Conservation (phyloP, 2,329 filamentous ascomycete genomes). For the Teratosphaeria nubilosa region DNA sequence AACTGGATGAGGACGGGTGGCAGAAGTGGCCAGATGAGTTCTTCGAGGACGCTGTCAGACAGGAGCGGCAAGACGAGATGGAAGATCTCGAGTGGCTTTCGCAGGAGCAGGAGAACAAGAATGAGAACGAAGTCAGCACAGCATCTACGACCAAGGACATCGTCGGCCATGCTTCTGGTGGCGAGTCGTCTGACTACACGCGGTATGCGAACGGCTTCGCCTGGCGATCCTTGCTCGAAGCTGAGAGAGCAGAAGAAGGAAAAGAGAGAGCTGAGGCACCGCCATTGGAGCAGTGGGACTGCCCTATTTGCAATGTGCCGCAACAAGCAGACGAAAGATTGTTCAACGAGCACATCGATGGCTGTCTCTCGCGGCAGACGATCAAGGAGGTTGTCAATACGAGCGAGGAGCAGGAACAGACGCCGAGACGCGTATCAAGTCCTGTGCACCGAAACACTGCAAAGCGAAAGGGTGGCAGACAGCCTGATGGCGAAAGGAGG, state of each 20-base stretch:
- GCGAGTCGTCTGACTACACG: constrained; percentile 12
- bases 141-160: neutral
- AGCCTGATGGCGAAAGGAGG: constrained; percentile 1
- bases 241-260: constrained; percentile 12
- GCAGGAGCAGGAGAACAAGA: constrained; percentile 36
- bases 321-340: constrained; percentile 62
- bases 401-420: neutral
- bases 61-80: constrained; percentile 51
- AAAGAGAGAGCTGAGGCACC: constrained; percentile 8
- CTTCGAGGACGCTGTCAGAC: constrained; percentile 51
- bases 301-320: constrained; percentile 73
- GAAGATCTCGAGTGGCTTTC: constrained; percentile 52
- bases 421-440: constrained; percentile 4
- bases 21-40: constrained; percentile 60
- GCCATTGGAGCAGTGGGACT: constrained; percentile 56
- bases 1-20: constrained; percentile 46
- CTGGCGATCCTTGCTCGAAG: constrained; percentile 24
- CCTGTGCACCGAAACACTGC: constrained; percentile 8
- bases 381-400: constrained; percentile 71
- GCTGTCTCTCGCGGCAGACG: constrained; percentile 74
- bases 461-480: constrained; percentile 20
- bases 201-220: constrained; percentile 25
- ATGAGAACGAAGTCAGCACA: neutral
- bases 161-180: neutral
- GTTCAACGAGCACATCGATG: constrained; percentile 89